phyloP scores from a whole-genome alignment of 129 eudicot species.

The Calendula officinalis region DNA sequence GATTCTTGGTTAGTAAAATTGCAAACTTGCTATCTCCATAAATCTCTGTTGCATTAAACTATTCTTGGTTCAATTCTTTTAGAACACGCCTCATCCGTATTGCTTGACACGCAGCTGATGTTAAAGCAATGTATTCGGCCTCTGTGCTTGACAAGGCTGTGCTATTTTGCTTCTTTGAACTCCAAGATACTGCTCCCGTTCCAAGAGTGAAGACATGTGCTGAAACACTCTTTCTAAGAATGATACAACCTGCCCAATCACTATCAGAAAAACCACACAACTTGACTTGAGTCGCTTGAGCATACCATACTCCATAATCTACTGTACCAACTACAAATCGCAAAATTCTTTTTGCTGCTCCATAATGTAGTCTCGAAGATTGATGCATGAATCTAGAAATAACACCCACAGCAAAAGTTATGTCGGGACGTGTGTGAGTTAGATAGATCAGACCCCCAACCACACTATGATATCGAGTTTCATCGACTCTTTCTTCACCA shows the following conservation, averaged over 20 bases:
- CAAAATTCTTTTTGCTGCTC: neutral
- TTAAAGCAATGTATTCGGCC: neutral
- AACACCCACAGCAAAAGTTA: neutral
- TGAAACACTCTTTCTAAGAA: slow-evolving; percentile 11
- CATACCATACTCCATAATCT: neutral
- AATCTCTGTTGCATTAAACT: no score
- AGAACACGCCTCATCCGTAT: neutral
- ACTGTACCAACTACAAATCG: neutral
- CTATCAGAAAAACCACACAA: neutral
- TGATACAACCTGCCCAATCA: slow-evolving; percentile 2
- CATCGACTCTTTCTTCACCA: neutral
- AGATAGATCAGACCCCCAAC: slow-evolving; percentile 5
- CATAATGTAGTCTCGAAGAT: neutral
- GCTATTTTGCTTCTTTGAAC: slow-evolving; percentile 6
- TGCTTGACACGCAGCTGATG: neutral
- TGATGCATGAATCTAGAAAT: neutral
- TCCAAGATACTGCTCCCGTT: neutral
- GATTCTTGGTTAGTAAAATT: no score
- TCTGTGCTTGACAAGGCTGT: neutral
- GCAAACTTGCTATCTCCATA: no score
- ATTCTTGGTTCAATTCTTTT: no score
- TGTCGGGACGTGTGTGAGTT: neutral
- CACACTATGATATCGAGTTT: neutral
- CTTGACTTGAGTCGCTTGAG: neutral
- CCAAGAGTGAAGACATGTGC: slow-evolving; percentile 14